These are phyloP conservation scores for Dicorynia guianensis DNA, from an alignment of 306 rosid genomes.

Conservation along the genomic window DNA sequence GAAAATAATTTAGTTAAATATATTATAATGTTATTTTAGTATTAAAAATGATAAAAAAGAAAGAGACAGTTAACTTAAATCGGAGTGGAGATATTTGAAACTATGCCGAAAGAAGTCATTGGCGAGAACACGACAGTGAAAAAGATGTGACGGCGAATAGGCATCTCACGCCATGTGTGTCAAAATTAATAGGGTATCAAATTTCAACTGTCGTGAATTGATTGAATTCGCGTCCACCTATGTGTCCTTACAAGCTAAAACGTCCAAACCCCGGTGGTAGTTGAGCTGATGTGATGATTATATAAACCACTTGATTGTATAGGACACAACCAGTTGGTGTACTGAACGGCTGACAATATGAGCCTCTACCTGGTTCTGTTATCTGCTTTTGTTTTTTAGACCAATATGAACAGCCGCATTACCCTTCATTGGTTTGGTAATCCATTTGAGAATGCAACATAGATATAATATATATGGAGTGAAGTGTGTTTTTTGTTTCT, in stretches of 20 bases:
- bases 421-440: too few relatives aligned
- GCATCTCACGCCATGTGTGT: neutral
- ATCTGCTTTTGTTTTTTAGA: too few relatives aligned
- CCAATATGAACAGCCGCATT: too few relatives aligned
- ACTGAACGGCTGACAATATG: slow-evolving; percentile 21
- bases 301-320: neutral
- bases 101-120: neutral
- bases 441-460: too few relatives aligned
- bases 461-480: too few relatives aligned
- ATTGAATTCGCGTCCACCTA: neutral
- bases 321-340: slow-evolving; percentile 21
- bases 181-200: neutral
- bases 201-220: neutral
- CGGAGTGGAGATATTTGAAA: too few relatives aligned
- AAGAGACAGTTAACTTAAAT: too few relatives aligned
- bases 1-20: too few relatives aligned
- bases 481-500: too few relatives aligned
- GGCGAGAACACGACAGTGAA: neutral
- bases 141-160: slow-evolving; percentile 2
- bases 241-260: neutral
- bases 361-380: too few relatives aligned
- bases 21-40: too few relatives aligned
- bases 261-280: slow-evolving; percentile 2
- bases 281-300: slow-evolving; percentile 26
- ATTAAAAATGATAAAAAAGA: too few relatives aligned